Evolutionary conservation across 2,329 filamentous ascomycete species (phyloP), one percentile per base, ranked within the genome.

Genomic region (Aspergillus sojae): DNA sequence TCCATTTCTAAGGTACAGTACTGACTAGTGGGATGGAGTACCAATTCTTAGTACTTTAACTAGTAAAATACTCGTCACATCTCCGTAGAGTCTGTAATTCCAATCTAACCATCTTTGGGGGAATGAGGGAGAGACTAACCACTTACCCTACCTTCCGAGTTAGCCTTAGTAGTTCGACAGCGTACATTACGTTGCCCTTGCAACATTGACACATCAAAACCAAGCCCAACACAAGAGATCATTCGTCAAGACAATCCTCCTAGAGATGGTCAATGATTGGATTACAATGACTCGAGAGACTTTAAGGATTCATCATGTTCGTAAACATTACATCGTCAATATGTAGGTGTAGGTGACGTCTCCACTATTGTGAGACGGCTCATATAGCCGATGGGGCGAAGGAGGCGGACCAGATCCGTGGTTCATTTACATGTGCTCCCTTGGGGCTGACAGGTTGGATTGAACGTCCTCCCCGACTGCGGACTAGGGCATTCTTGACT

Each of bases 181-280:
- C 39, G 39, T 36, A 16, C 6, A 30, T 34, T 32, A 23, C 58
- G 58, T 61, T 61, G 62, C 54, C 54, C 62, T 61, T 61, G 62
- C 58, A 63, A 63, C 62, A 34, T 34, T 58, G 57, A 43, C 55
- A 52, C 48, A 52, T 52, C 48, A 52, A 32, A 52, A 41, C 21
- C 23, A 21, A 28, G 10, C 43, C 26, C 26, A 39, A n/a, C 34
- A 26, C 45, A 28, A 9, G 16, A 16, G 12, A 28, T 56, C 12
- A 45, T 57, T 57, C 23, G 16, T 41, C 55, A 45, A n/a, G 28
- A 36, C 43, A 45, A 16, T 23, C 23, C 12, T 26, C 23, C 26
- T 5, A 6, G 16, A 19, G 14, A 50, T 12, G 32, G 28, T 23
- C 19, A 32, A 52, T n/a, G 48, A 32, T 52, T 32, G 19, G 48